These are phyloP conservation scores for Stagonosporopsis cucurbitacearum DNA, from an alignment of 2,329 filamentous ascomycete genomes.

Conservation along the genomic window DNA sequence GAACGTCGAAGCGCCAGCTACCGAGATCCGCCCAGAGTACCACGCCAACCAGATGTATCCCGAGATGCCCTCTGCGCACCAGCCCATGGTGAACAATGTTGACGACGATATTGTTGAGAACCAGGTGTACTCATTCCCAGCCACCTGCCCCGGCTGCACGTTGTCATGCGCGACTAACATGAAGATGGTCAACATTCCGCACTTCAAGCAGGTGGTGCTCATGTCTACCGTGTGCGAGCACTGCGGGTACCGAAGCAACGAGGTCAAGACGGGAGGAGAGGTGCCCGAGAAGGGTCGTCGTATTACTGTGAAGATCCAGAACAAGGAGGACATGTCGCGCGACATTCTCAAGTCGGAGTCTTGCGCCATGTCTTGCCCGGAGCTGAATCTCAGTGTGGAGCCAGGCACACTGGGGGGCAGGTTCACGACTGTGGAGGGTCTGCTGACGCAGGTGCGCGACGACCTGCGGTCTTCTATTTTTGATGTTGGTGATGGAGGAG, in stretches of 20 bases:
- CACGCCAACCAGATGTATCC: slow-evolving; percentile 55
- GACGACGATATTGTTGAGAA: slow-evolving; percentile 84
- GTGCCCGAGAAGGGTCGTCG: slow-evolving; percentile 85
- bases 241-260: slow-evolving; percentile 94
- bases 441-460: slow-evolving; percentile 89
- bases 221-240: slow-evolving; percentile 93
- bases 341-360: slow-evolving; percentile 98
- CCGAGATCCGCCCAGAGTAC: slow-evolving; percentile 62
- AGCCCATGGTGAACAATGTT: slow-evolving; percentile 52
- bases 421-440: slow-evolving; percentile 95
- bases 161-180: slow-evolving; percentile 89
- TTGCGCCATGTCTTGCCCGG: slow-evolving; percentile 83
- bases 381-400: slow-evolving; percentile 85
- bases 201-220: slow-evolving; percentile 96
- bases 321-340: slow-evolving; percentile 75
- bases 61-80: slow-evolving; percentile 45
- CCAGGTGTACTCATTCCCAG: slow-evolving; percentile 91
- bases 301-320: slow-evolving; percentile 77
- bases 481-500: slow-evolving; percentile 75
- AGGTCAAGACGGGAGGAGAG: slow-evolving; percentile 96
- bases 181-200: slow-evolving; percentile 98
- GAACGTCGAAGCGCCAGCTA: slow-evolving; percentile 57
- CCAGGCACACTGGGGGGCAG: slow-evolving; percentile 93
- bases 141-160: slow-evolving; percentile 88
- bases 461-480: slow-evolving; percentile 91